Evolutionary conservation across 176 grass and related monocot species (phyloP), one percentile per base, ranked within the genome.

Genomic region (Oryza coarctata): DNA sequence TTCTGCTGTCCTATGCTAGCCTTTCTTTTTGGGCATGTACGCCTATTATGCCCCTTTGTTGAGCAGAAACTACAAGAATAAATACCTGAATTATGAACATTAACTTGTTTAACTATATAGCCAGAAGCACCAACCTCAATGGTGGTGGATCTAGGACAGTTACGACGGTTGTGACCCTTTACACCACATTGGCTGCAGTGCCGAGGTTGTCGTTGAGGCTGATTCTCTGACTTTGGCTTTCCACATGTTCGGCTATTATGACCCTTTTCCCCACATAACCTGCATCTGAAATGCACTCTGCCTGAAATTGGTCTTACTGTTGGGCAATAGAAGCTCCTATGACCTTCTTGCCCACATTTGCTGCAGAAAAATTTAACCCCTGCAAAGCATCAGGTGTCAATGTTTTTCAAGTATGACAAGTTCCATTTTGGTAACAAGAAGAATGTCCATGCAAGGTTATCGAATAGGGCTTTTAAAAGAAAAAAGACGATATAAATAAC

Each of bases 291-390:
- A 58, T 76, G 89, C 65, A 83, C 39, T 23, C 22, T 38, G 76
- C 68, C 58, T 43, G 77, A 89, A 76, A 17, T 83, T 82, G 89
- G 36, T 62, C 77, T 88, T 12, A 84, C 62, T 9, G 76, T 85
- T 67, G 84, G 86, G 45, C 95, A 98, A 68, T 94, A 94, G 61
- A 90, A 86, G 63, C 89, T 90, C 77, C 90, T 87, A 49, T 98
- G 95, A 72, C 92, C 95, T 89, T 93, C 88, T 80, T 93, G 63
- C 47, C 88, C 84, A 31, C 92, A 98, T 80, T 87, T 87, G 73
- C 95, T 91, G 72, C 95, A 98, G 62, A 82, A 86, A 83, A 91
- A 98, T 82, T 91, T 98, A 29, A 94, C 88, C 77, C 95, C 95
- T 98, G 84, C 6, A 45, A 78, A 87, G 49, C 6, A 55, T 55